phyloP scores from a whole-genome alignment of 305 asterid species.

The Fraxinus albicans region DNA sequence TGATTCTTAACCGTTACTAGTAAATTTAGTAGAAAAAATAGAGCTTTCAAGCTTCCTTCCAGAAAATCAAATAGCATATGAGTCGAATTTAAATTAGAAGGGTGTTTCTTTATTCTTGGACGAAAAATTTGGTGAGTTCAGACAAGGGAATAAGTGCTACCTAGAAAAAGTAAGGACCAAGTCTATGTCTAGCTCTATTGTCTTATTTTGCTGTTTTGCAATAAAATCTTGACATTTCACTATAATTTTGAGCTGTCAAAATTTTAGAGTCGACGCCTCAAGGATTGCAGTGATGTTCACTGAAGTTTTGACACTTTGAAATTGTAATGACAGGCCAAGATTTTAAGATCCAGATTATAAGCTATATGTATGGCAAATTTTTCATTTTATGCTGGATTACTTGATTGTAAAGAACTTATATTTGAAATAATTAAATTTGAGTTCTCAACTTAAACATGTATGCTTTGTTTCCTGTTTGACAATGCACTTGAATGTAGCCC shows the following conservation, averaged over 20 bases:
- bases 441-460: neutral
- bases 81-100: neutral
- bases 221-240: neutral
- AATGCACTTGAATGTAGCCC: neutral
- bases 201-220: neutral
- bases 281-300: neutral
- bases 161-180: neutral
- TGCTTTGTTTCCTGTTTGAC: neutral
- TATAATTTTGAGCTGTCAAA: neutral
- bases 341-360: conserved; percentile 16
- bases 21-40: too few species aligned
- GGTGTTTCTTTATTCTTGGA: neutral
- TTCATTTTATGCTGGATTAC: neutral
- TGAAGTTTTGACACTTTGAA: neutral
- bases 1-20: too few species aligned
- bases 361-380: neutral
- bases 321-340: neutral
- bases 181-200: neutral
- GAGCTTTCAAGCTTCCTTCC: neutral
- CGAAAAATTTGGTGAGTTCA: neutral
- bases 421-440: neutral
- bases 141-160: neutral
- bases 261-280: neutral
- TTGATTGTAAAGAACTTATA: neutral
- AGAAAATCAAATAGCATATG: neutral